A percentile compares a stretch with the other conserved stretches of the same genome.
Conservation (phyloP, 2,329 filamentous ascomycete genomes). For the Scolecobasidium constrictum region DNA sequence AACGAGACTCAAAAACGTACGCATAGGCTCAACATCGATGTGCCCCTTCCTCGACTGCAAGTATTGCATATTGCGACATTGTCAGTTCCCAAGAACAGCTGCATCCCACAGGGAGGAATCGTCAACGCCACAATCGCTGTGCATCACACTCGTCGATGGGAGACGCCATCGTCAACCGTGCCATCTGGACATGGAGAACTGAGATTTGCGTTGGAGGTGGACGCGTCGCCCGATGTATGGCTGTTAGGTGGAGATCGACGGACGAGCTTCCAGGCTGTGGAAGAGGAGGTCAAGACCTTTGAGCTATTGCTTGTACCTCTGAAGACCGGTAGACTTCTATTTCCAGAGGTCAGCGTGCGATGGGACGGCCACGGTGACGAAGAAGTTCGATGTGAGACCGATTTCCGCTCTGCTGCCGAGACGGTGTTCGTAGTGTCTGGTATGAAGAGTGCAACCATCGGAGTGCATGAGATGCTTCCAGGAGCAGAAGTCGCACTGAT, state of each 20-base stretch:
- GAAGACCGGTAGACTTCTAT: slow-evolving; percentile 63
- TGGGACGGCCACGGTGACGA: slow-evolving; percentile 33
- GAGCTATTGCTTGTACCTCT: slow-evolving; percentile 71
- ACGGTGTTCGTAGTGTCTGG: slow-evolving; percentile 4
- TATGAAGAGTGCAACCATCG: neutral
- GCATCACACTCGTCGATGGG: slow-evolving; percentile 46
- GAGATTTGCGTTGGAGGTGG: slow-evolving; percentile 76
- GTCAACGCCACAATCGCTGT: slow-evolving; percentile 51
- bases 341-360: slow-evolving; percentile 70
- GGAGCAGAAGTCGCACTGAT: neutral
- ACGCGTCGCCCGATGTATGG: slow-evolving; percentile 65
- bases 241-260: slow-evolving; percentile 72
- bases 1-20: slow-evolving; percentile 27
- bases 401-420: slow-evolving; percentile 3
- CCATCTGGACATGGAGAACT: slow-evolving; percentile 35
- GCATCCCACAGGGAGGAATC: slow-evolving; percentile 46
- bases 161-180: slow-evolving; percentile 19
- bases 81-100: slow-evolving; percentile 32
- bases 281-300: slow-evolving; percentile 42
- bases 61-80: slow-evolving; percentile 74
- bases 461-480: neutral
- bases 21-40: slow-evolving; percentile 70
- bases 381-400: slow-evolving; percentile 9
- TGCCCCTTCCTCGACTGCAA: slow-evolving; percentile 75
- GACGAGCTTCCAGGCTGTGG: slow-evolving; percentile 55